Evolutionary conservation across 116 monocot species (phyloP).

Genomic region (Phalaenopsis hybrid): DNA sequence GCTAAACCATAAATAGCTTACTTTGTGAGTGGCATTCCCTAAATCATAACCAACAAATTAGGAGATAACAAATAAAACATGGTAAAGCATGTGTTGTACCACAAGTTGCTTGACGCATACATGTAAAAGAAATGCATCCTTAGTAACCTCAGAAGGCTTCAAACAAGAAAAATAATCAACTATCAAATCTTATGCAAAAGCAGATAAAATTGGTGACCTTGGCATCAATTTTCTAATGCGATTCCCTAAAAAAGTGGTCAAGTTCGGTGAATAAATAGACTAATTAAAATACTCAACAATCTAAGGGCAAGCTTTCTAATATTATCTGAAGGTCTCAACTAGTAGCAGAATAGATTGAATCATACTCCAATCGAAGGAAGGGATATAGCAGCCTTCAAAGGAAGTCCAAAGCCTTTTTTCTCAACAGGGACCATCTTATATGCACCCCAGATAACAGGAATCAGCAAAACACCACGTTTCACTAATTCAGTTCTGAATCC

Average conservation of each 20-base stretch:
- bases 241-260: background rate
- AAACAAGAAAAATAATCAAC: background rate
- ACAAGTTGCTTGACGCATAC: background rate
- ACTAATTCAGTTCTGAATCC: constrained; percentile 82
- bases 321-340: background rate
- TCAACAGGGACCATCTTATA: constrained; percentile 31
- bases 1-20: too few species aligned
- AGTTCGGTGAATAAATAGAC: background rate
- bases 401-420: constrained; percentile 66
- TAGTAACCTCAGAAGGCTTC: background rate
- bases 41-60: background rate
- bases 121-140: background rate
- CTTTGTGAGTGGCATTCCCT: background rate
- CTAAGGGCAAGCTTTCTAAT: background rate
- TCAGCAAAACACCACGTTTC: constrained; percentile 71
- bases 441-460: constrained; percentile 80
- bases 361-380: constrained; percentile 89
- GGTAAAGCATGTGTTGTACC: background rate
- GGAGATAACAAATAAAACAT: background rate
- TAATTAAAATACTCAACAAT: background rate
- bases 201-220: background rate
- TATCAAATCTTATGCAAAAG: background rate
- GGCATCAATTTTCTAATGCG: background rate
- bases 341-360: constrained; percentile 4
- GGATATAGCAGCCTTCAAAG: constrained; percentile 39